Evolutionary conservation across 176 grass and related monocot species (phyloP).

Genomic region (Aegilops sharonensis): DNA sequence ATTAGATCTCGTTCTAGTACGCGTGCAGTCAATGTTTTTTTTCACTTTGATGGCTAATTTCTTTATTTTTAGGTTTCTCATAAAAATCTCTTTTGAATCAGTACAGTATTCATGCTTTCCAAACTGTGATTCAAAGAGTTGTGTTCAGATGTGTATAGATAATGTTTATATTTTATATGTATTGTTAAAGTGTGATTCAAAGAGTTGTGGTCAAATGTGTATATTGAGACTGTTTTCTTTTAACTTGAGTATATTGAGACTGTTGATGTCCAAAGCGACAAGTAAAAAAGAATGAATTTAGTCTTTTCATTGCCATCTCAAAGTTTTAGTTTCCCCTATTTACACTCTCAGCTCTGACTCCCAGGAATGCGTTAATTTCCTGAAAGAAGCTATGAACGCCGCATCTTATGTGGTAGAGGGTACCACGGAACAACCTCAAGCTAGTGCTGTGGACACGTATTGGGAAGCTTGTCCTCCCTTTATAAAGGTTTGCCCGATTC

Average conservation of each 20-base stretch:
- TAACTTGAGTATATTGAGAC: background rate
- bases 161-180: too few relatives aligned
- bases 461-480: conserved; percentile 62
- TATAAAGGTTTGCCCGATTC: conserved; percentile 47
- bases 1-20: background rate
- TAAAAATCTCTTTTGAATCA: background rate
- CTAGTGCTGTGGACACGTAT: conserved; percentile 39
- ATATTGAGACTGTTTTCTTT: background rate
- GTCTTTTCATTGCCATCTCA: conserved; percentile 18
- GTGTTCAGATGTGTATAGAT: background rate
- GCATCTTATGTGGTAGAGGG: conserved; percentile 33
- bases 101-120: background rate
- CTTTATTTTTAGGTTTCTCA: background rate
- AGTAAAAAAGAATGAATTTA: background rate
- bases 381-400: conserved; percentile 55
- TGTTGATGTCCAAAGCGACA: background rate
- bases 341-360: conserved; percentile 9
- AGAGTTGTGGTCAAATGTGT: background rate
- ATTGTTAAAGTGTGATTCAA: background rate
- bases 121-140: background rate
- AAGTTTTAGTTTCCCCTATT: background rate
- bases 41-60: background rate
- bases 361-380: conserved; percentile 64
- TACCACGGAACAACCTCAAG: conserved; percentile 32
- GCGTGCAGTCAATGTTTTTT: background rate